Conservation (phyloP, 495 filamentous ascomycete genomes). For the Penicillium simplicissimum region DNA sequence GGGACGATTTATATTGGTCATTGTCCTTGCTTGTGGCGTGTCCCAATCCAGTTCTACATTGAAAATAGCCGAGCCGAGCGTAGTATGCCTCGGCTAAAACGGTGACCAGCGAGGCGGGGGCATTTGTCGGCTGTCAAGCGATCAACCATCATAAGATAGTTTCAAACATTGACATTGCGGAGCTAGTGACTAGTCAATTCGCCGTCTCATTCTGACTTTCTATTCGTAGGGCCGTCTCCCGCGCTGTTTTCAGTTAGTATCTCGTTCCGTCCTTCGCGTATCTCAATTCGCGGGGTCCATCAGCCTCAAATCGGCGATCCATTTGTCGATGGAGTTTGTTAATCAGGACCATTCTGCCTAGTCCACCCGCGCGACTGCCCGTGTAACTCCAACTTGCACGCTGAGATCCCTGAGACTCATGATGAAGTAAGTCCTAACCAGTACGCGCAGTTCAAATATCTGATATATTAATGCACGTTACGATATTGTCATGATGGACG, state of each 20-base stretch:
- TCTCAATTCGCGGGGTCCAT: neutral
- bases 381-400: too few species aligned
- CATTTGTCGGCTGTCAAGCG: neutral
- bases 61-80: neutral
- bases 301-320: neutral
- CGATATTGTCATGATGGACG: too few species aligned
- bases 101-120: constrained; percentile 1
- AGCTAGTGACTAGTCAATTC: neutral
- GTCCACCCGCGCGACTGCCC: too few species aligned
- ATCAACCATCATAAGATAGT: neutral
- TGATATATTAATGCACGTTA: too few species aligned
- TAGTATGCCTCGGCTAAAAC: constrained; percentile 6
- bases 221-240: neutral
- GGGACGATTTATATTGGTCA: neutral
- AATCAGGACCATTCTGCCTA: too few species aligned
- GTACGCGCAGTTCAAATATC: too few species aligned
- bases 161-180: neutral
- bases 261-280: neutral
- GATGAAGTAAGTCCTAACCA: too few species aligned
- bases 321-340: too few species aligned
- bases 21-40: neutral
- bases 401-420: too few species aligned
- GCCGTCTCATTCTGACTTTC: neutral
- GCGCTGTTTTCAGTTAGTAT: neutral
- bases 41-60: neutral